Conservation (phyloP, 2,329 filamentous ascomycete species). For the Beauveria asiatica region DNA sequence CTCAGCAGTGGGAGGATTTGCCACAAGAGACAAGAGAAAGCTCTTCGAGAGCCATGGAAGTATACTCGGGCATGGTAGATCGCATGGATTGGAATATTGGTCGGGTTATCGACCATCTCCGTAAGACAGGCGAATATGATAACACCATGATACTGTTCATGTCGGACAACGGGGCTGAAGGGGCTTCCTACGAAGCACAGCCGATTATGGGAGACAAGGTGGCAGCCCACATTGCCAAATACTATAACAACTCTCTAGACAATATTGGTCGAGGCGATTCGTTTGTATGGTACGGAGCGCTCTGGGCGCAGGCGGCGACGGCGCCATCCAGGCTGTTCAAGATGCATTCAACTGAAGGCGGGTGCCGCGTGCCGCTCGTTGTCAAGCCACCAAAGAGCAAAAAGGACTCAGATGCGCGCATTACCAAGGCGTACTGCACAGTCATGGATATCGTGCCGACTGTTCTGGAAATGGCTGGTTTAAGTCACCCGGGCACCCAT, state of each 20-base stretch:
- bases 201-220: constrained; percentile 47
- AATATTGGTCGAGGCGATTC: constrained; percentile 46
- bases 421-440: constrained; percentile 22
- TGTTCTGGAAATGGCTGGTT: constrained; percentile 33
- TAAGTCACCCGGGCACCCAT: constrained; percentile 25
- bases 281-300: constrained; percentile 51
- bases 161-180: constrained; percentile 55
- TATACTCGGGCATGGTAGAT: constrained; percentile 57
- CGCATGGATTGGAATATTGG: constrained; percentile 53
- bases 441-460: constrained; percentile 36
- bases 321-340: constrained; percentile 30
- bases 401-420: neutral
- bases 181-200: constrained; percentile 48
- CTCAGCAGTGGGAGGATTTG: constrained; percentile 39
- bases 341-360: constrained; percentile 37
- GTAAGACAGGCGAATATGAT: constrained; percentile 48
- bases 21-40: constrained; percentile 36
- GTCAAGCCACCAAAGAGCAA: constrained; percentile 21
- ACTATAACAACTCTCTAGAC: constrained; percentile 36
- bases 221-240: constrained; percentile 44
- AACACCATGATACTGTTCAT: constrained; percentile 58
- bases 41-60: constrained; percentile 49
- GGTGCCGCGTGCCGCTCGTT: constrained; percentile 43
- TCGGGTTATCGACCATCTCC: constrained; percentile 47
- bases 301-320: constrained; percentile 37